Evolutionary conservation across 2,329 filamentous ascomycete species (phyloP).

Genomic region (Metarhizium robertsii): DNA sequence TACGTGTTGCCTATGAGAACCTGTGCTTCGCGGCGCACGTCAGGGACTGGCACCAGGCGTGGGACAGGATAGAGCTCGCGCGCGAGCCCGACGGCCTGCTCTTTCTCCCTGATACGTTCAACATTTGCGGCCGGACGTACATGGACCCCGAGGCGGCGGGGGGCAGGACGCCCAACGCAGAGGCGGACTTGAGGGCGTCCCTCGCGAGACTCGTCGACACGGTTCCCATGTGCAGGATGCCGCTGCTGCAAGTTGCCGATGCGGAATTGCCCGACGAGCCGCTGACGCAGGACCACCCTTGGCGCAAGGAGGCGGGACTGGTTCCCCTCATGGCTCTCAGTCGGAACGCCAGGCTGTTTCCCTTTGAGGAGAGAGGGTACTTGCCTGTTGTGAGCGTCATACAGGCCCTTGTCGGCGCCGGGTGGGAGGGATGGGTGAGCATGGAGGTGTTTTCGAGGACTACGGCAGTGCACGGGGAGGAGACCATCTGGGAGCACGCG

Average conservation of each 20-base stretch:
- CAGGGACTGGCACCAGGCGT: slow-evolving; percentile 10
- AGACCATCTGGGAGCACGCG: slow-evolving; percentile 5
- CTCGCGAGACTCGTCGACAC: background rate
- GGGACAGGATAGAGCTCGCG: slow-evolving; percentile 6
- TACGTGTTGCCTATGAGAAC: slow-evolving; percentile 13
- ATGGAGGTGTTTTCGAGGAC: slow-evolving; percentile 12
- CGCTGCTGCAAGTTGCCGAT: slow-evolving; percentile 14
- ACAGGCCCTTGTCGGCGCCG: slow-evolving; percentile 15
- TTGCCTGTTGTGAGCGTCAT: slow-evolving; percentile 20
- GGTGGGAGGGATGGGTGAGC: slow-evolving; percentile 11
- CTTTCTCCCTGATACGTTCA: slow-evolving; percentile 20
- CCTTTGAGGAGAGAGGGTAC: slow-evolving; percentile 11
- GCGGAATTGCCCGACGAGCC: slow-evolving; percentile 6
- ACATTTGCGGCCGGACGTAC: slow-evolving; percentile 11
- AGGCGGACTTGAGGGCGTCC: background rate
- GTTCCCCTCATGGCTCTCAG: slow-evolving; percentile 11
- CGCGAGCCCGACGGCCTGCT: background rate
- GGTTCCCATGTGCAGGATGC: slow-evolving; percentile 1
- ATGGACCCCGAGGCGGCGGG: background rate
- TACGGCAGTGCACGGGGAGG: slow-evolving; percentile 3
- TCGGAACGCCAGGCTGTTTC: slow-evolving; percentile 11
- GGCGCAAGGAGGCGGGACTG: slow-evolving; percentile 2
- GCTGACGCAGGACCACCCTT: slow-evolving; percentile 1
- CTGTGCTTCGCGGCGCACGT: slow-evolving; percentile 11
- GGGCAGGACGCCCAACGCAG: background rate